These are phyloP conservation scores for Exophiala oligosperma DNA, from an alignment of 2,329 filamentous ascomycete species.

Conservation along the genomic window DNA sequence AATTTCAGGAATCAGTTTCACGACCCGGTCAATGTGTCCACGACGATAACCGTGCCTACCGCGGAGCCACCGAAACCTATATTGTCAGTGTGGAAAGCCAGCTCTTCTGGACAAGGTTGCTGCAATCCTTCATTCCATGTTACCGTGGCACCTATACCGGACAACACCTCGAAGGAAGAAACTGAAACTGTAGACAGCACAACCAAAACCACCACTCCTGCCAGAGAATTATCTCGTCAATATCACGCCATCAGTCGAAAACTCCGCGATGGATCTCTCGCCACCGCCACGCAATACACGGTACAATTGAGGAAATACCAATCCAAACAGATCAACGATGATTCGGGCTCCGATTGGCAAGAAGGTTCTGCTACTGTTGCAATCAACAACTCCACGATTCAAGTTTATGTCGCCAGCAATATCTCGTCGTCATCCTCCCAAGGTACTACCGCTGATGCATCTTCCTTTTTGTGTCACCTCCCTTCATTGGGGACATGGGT, in stretches of 20 bases:
- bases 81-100: constrained; percentile 8
- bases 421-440: background rate
- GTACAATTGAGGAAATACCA: constrained; percentile 5
- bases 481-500: constrained; percentile 33
- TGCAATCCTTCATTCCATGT: background rate
- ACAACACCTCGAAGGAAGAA: background rate
- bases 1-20: constrained; percentile 37
- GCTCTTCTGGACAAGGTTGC: background rate
- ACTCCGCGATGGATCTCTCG: constrained; percentile 3
- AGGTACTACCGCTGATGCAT: background rate
- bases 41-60: constrained; percentile 2
- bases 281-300: background rate
- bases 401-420: constrained; percentile 25
- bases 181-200: background rate
- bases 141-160: background rate
- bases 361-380: constrained; percentile 13
- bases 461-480: constrained; percentile 32
- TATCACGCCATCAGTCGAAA: constrained; percentile 18
- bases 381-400: constrained; percentile 28
- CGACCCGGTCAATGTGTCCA: constrained; percentile 34
- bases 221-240: constrained; percentile 5
- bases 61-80: background rate
- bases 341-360: constrained; percentile 10
- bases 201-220: background rate
- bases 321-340: background rate